These are phyloP conservation scores for Rhizopogon vulgaris DNA, from an alignment of 768 basidiomycete species.

Conservation along the genomic window DNA sequence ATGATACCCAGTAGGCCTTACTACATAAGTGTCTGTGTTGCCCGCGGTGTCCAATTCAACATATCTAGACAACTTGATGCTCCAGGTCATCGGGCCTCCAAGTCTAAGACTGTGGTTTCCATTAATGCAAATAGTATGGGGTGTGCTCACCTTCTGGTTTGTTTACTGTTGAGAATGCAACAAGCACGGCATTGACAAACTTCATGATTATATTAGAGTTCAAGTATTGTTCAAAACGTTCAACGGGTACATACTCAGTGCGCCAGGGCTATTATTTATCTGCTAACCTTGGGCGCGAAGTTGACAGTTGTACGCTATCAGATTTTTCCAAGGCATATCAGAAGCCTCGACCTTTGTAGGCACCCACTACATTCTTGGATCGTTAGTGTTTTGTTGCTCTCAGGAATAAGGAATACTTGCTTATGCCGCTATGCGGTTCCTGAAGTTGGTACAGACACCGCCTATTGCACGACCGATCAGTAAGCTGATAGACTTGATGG, in stretches of 20 bases:
- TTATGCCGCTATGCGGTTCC: not conserved
- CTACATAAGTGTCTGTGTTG: not conserved
- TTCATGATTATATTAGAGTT: slow-evolving; percentile 34
- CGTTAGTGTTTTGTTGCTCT: slow-evolving; percentile 35
- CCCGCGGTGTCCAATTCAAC: slow-evolving; percentile 1
- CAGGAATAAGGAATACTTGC: not conserved
- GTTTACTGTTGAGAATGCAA: not conserved
- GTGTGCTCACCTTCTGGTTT: slow-evolving; percentile 59
- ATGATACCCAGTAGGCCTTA: slow-evolving; percentile 57
- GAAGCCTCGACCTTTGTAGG: slow-evolving; percentile 77
- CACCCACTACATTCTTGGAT: slow-evolving; percentile 66
- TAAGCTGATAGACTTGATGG: not conserved
- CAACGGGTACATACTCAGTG: slow-evolving; percentile 45
- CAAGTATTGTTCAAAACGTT: slow-evolving; percentile 48
- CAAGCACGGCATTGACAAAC: not conserved
- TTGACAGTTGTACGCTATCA: slow-evolving; percentile 64
- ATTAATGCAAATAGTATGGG: slow-evolving; percentile 59
- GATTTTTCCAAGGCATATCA: slow-evolving; percentile 67
- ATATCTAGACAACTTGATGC: slow-evolving; percentile 52
- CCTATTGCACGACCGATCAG: not conserved
- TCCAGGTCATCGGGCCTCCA: slow-evolving; percentile 56
- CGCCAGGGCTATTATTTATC: not conserved
- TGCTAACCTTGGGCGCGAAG: not conserved
- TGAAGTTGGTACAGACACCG: slow-evolving; percentile 56
- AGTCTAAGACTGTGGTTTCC: slow-evolving; percentile 70